Conservation (phyloP, 2,329 filamentous ascomycete genomes). For the Hortaea sp. region DNA sequence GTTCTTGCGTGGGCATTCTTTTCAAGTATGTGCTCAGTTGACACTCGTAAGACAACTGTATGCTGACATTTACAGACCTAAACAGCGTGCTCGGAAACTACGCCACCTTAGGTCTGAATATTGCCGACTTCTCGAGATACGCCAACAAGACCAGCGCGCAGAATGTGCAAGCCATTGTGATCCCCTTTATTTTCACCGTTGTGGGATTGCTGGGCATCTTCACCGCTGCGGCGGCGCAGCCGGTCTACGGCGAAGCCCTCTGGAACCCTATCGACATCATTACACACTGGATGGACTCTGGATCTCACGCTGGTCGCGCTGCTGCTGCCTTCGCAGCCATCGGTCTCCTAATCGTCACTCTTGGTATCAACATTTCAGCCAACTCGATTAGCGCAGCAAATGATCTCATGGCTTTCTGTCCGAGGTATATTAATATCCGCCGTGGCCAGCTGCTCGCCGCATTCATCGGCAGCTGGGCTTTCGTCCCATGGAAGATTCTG, state of each 20-base stretch:
- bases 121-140: conserved; percentile 3
- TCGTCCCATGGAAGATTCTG: conserved; percentile 8
- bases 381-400: conserved; percentile 6
- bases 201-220: conserved; percentile 46
- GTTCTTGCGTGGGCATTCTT: conserved; percentile 20
- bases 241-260: conserved; percentile 39
- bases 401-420: conserved; percentile 4
- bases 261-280: conserved; percentile 27
- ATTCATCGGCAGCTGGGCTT: conserved; percentile 4
- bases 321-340: conserved; percentile 9
- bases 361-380: conserved; percentile 7
- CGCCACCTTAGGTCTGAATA: conserved; percentile 36
- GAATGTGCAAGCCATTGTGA: conserved; percentile 25
- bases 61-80: conserved; percentile 8
- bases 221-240: conserved; percentile 44
- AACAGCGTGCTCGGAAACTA: conserved; percentile 34
- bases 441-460: conserved; percentile 4
- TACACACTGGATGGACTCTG: conserved; percentile 19
- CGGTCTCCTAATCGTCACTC: conserved; percentile 42
- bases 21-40: conserved; percentile 4
- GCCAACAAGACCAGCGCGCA: conserved; percentile 1
- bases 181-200: conserved; percentile 30
- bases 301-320: conserved; percentile 7
- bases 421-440: conserved; percentile 5
- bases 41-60: not conserved